These are phyloP conservation scores for Aspergillus versicolor DNA, from an alignment of 2,329 filamentous ascomycete species.

Conservation along the genomic window DNA sequence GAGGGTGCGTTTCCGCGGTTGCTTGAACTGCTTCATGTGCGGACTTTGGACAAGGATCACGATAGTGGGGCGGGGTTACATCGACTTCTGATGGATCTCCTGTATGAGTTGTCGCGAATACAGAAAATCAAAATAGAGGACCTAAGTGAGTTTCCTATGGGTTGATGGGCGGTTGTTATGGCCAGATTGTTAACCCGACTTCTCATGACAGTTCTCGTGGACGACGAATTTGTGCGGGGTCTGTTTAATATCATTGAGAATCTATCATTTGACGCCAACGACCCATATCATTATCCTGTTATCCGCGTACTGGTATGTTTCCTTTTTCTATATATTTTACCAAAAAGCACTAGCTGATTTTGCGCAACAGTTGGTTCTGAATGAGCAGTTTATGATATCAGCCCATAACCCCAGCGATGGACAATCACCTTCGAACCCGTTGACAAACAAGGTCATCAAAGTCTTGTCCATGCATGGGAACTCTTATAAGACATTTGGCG, in stretches of 20 bases:
- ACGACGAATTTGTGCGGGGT: slow-evolving; percentile 78
- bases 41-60: slow-evolving; percentile 52
- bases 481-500: slow-evolving; percentile 88
- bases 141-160: slow-evolving; percentile 57
- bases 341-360: slow-evolving; percentile 17
- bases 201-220: slow-evolving; percentile 49
- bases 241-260: slow-evolving; percentile 87
- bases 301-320: slow-evolving; percentile 81
- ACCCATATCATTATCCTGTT: slow-evolving; percentile 93
- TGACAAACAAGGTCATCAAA: slow-evolving; percentile 95
- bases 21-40: slow-evolving; percentile 73
- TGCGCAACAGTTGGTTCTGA: slow-evolving; percentile 74
- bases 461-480: slow-evolving; percentile 77
- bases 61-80: slow-evolving; percentile 62
- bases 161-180: background rate
- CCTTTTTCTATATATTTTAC: background rate
- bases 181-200: background rate
- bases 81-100: slow-evolving; percentile 76
- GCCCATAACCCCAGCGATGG: slow-evolving; percentile 54
- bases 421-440: slow-evolving; percentile 47
- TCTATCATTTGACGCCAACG: slow-evolving; percentile 79
- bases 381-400: slow-evolving; percentile 95
- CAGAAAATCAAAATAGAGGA: slow-evolving; percentile 77
- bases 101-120: slow-evolving; percentile 96
- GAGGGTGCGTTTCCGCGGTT: slow-evolving; percentile 82